Evolutionary conservation across 768 basidiomycete genomes (phyloP), one percentile per base, ranked within the genome.

Genomic region (Suillus sp.): DNA sequence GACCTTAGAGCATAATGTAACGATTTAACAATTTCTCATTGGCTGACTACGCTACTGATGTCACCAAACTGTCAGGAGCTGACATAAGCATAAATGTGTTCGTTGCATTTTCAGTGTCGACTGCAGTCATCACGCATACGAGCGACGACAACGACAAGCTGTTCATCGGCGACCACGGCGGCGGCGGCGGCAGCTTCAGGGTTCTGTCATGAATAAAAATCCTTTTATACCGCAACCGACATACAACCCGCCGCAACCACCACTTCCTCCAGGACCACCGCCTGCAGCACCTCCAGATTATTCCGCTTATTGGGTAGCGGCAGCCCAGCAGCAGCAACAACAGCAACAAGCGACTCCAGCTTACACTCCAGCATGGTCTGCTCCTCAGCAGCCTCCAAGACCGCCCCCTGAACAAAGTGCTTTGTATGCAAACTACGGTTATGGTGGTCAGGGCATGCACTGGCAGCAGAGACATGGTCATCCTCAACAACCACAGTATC

Each of bases 351-450:
- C 83, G 57, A 72, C 78, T 51, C 77, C 79, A 61, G 78, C 82
- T 48, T 91, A 88, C 67, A 84, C 81, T 64, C 83, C 88, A 14
- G 89, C 91, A 74, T 90, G 88, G 89, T 80, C 78, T 59, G 74
- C 85, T 16, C 81, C 86, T 4, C 89, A 87, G 71, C 51, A 87
- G 55, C 83, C 86, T 40, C 83, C 87, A 50, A 80, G 88, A 56
- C 89, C 90, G 37, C 80, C 91, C 37, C 80, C 90, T 16, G 91
- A 93, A 67, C 92, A 94, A 71, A 91, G 88, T 71, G 88, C 91
- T 30, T 77, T 95, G 25, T 96, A 95, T 71, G 92, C 93, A 1
- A 95, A 95, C 72, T 96, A 96, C 71, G 94, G 94, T 37, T 96
- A 96, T 73, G 92, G 92, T 2, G 83, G 86, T 55, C 88, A 90